Evolutionary conservation across 352 stramenopile species (phyloP).

Genomic region (Peronospora tabacina): DNA sequence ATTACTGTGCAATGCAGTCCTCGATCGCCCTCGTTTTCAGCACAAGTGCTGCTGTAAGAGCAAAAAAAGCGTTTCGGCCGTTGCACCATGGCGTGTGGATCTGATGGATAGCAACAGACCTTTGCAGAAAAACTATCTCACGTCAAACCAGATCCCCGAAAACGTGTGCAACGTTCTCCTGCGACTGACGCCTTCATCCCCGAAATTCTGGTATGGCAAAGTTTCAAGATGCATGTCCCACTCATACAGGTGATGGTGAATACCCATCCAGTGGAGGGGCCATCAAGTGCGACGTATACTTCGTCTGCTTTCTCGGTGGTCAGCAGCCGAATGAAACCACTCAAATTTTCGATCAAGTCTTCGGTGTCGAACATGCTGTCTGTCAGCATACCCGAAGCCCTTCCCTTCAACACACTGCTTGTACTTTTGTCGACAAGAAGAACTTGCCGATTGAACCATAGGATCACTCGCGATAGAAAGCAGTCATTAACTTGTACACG

Average conservation of each 20-base stretch:
- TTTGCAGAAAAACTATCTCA: constrained; percentile 3
- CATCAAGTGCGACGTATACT: constrained; percentile 1
- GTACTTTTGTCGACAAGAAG: no score
- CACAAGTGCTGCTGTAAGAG: neutral
- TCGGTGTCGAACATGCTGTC: constrained; percentile 2
- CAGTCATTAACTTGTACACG: no score
- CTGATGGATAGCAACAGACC: constrained; percentile 3
- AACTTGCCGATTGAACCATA: no score
- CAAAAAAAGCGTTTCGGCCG: constrained; percentile 7
- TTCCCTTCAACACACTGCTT: no score
- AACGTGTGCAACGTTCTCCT: neutral
- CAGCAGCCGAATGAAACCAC: constrained; percentile 4
- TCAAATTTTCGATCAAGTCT: constrained; percentile 5
- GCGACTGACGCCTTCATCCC: neutral
- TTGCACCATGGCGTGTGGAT: constrained; percentile 20
- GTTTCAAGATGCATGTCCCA: constrained; percentile 5
- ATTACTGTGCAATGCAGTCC: neutral
- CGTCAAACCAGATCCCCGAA: constrained; percentile 1
- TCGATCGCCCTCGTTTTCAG: neutral
- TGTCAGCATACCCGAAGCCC: no score
- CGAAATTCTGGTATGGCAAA: constrained; percentile 8
- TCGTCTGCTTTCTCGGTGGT: neutral
- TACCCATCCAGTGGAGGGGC: neutral
- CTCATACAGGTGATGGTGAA: neutral
- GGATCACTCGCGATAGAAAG: no score